Evolutionary conservation across 169 alveolate species (phyloP).

Genomic region (Eimeria praecox): DNA sequence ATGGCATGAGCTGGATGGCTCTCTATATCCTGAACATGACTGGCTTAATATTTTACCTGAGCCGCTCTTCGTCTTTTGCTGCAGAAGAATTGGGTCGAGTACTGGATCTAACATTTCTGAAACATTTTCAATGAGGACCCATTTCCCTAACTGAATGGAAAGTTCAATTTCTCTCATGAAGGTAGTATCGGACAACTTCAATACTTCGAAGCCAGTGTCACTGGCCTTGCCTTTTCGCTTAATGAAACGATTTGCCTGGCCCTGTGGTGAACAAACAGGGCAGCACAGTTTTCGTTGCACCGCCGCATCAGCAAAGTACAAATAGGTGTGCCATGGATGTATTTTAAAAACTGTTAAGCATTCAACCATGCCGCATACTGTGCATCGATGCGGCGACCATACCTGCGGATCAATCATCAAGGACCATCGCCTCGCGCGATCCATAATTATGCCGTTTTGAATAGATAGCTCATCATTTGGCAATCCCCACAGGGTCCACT

Average conservation of each 20-base stretch:
- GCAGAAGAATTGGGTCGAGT: slow-evolving; percentile 81
- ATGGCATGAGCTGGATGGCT: background rate
- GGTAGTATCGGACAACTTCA: slow-evolving; percentile 89
- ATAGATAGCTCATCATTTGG: slow-evolving; percentile 90
- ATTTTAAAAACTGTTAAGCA: background rate
- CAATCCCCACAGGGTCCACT: slow-evolving; percentile 93
- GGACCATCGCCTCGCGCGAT: slow-evolving; percentile 88
- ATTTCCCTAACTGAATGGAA: slow-evolving; percentile 95
- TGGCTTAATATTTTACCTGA: slow-evolving; percentile 79
- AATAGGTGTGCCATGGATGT: background rate
- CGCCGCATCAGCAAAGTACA: no score
- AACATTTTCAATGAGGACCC: slow-evolving; percentile 93
- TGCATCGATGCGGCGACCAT: slow-evolving; percentile 81
- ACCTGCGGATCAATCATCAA: slow-evolving; percentile 92
- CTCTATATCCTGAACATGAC: background rate
- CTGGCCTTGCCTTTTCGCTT: slow-evolving; percentile 95
- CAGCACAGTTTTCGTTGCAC: background rate
- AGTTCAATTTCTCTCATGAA: slow-evolving; percentile 87
- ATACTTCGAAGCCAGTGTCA: slow-evolving; percentile 89
- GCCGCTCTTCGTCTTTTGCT: slow-evolving; percentile 87
- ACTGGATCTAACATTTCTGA: slow-evolving; percentile 93
- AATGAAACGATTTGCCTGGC: slow-evolving; percentile 98
- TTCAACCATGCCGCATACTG: background rate
- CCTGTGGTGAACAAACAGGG: slow-evolving; percentile 48
- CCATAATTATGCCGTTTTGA: slow-evolving; percentile 90